These are phyloP conservation scores for Pleochaeta shiraiana DNA, from an alignment of 2,329 filamentous ascomycete genomes.

Conservation along the genomic window DNA sequence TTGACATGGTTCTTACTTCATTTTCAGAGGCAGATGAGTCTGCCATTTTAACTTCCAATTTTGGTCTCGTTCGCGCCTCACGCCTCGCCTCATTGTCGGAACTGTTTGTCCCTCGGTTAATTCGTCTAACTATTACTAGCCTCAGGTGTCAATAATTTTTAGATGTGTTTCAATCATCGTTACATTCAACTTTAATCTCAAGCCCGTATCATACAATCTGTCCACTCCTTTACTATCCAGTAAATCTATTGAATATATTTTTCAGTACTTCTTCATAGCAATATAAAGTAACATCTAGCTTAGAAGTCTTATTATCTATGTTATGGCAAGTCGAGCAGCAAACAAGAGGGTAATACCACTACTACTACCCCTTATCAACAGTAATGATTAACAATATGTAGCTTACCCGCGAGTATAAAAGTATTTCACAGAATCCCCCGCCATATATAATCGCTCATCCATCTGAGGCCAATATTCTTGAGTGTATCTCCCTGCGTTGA, in stretches of 20 bases:
- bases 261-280: too few species aligned
- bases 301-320: too few species aligned
- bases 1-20: constrained; percentile 20
- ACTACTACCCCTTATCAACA: constrained; percentile 6
- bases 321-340: constrained; percentile 50
- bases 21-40: constrained; percentile 19
- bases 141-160: too few species aligned
- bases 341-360: constrained; percentile 47
- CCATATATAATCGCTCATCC: constrained; percentile 80
- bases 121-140: too few species aligned
- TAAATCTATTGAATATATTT: too few species aligned
- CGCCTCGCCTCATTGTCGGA: too few species aligned
- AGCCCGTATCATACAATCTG: too few species aligned
- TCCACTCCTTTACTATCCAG: too few species aligned
- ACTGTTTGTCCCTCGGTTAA: too few species aligned
- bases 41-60: constrained; percentile 10
- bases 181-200: too few species aligned
- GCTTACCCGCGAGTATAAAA: constrained; percentile 41
- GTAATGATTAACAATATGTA: constrained; percentile 18
- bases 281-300: too few species aligned
- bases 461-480: constrained; percentile 76
- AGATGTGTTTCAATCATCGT: too few species aligned
- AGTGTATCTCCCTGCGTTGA: constrained; percentile 29
- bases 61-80: not conserved
- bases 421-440: constrained; percentile 53